Percentiles rank a stretch among this genome's conserved stretches.
Evolutionary conservation across 2,329 filamentous ascomycete genomes (phyloP).

Genomic region (Talaromyces rugulosus): DNA sequence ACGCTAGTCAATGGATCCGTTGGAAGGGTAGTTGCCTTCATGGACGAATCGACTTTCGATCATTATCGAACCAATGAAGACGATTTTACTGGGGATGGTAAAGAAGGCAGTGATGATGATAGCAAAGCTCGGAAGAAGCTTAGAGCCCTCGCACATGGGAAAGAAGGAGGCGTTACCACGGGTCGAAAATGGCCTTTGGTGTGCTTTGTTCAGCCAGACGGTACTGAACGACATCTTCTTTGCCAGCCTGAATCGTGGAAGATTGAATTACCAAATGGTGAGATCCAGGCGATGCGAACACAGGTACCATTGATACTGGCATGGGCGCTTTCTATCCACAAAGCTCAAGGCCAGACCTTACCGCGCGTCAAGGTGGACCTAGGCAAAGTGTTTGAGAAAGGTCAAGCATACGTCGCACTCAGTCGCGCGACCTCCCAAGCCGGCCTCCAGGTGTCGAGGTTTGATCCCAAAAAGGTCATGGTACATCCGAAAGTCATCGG

Average conservation of each 20-base stretch:
- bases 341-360: constrained; percentile 91
- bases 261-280: constrained; percentile 90
- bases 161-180: constrained; percentile 45
- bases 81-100: constrained; percentile 48
- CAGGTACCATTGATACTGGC: constrained; percentile 87
- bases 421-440: constrained; percentile 85
- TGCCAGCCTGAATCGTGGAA: constrained; percentile 92
- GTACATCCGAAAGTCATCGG: constrained; percentile 80
- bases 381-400: constrained; percentile 90
- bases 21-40: constrained; percentile 78
- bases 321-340: constrained; percentile 97
- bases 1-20: constrained; percentile 90
- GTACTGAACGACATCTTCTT: constrained; percentile 69
- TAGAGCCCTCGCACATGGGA: constrained; percentile 46
- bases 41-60: constrained; percentile 62
- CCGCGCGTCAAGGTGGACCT: constrained; percentile 93
- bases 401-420: constrained; percentile 93
- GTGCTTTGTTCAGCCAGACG: constrained; percentile 75
- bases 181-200: constrained; percentile 73
- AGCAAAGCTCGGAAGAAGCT: constrained; percentile 53
- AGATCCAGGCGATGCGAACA: constrained; percentile 80
- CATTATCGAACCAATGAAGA: constrained; percentile 56
- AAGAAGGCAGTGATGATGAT: constrained; percentile 43
- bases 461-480: constrained; percentile 88
- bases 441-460: constrained; percentile 81